Evolutionary conservation across 2,329 filamentous ascomycete species (phyloP), one percentile per base, ranked within the genome.

Genomic region (Macroventuria anomochaeta): DNA sequence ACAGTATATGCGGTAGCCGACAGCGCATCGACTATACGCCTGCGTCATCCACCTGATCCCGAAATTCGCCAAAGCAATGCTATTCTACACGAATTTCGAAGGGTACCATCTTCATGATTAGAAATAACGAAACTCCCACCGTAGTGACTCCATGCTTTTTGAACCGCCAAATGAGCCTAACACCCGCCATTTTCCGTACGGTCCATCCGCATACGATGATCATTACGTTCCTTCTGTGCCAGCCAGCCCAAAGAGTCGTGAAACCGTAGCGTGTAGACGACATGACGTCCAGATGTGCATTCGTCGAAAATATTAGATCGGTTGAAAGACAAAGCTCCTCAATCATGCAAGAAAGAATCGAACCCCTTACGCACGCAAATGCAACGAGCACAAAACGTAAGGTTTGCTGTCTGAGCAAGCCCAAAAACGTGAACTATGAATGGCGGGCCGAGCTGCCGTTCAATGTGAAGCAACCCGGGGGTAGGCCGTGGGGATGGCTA

Each of bases 321-420:
- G 53, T 47, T 43, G 43, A 55, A 58, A 53, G 57, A 52, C 55
- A 61, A 56, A 52, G 46, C 53, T 59, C 42, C 37, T 46, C 51
- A 43, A 51, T 53, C 57, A 62, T 64, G 55, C 50, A 63, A 54
- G 51, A 58, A 59, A 50, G 55, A 60, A 61, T 59, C 60, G 52
- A 64, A 62, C 48, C 50, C 44, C 43, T 55, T 64, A 67, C 64
- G 63, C 67, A 65, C 64, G 64, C 59, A 71, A 68, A 70, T 73
- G 69, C 65, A 73, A 55, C 57, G 54, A 69, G 59, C 59, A 71
- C 56, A 66, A 62, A 67, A 64, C 63, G 62, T 53, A 40, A 40
- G 53, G 47, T 40, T 49, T 57, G 58, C 54, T 50, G 44, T 34
- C 50, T 31, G 49, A 46, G 48, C 61, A 53, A 41, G 46, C 59